Percentiles rank a stretch among this genome's conserved stretches.
These are phyloP conservation scores for Linderniella brevidens DNA, from an alignment of 257 asterid species.

Conservation along the genomic window DNA sequence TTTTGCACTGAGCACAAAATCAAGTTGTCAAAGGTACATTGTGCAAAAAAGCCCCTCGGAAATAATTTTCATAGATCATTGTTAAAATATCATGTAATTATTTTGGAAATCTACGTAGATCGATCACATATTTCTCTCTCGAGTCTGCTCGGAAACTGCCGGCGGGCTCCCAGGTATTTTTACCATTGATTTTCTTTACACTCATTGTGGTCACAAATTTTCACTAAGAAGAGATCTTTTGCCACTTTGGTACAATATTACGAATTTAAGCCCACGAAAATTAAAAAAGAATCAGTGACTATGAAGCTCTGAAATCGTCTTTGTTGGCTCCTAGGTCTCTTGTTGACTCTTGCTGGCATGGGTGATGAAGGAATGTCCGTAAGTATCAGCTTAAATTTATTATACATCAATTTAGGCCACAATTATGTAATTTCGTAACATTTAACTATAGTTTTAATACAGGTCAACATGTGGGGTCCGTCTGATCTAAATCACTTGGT, in stretches of 20 bases:
- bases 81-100: too few species aligned
- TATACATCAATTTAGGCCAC: background rate
- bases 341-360: conserved; percentile 81
- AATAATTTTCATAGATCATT: background rate
- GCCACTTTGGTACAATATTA: too few species aligned
- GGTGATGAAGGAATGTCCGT: conserved; percentile 92
- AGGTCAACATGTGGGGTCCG: conserved; percentile 97
- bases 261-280: too few species aligned
- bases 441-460: conserved; percentile 8
- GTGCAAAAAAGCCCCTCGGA: background rate
- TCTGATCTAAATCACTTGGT: conserved; percentile 72
- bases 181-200: background rate
- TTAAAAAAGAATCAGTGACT: too few species aligned
- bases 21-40: conserved; percentile 71
- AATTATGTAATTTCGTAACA: conserved; percentile 4
- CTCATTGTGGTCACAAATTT: too few species aligned
- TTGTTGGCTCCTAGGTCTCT: conserved; percentile 37
- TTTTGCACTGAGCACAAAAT: conserved; percentile 89
- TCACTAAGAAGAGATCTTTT: too few species aligned
- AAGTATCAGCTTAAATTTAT: conserved; percentile 16
- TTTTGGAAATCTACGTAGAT: conserved; percentile 25
- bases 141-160: conserved; percentile 96
- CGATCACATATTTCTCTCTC: conserved; percentile 90
- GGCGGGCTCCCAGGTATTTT: conserved; percentile 92
- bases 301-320: background rate